A percentile compares a stretch with the other conserved stretches of the same genome.
These are phyloP conservation scores for Antitrichia curtipendula DNA, from an alignment of 225 moss, liverwort and hornwort species.

Conservation along the genomic window DNA sequence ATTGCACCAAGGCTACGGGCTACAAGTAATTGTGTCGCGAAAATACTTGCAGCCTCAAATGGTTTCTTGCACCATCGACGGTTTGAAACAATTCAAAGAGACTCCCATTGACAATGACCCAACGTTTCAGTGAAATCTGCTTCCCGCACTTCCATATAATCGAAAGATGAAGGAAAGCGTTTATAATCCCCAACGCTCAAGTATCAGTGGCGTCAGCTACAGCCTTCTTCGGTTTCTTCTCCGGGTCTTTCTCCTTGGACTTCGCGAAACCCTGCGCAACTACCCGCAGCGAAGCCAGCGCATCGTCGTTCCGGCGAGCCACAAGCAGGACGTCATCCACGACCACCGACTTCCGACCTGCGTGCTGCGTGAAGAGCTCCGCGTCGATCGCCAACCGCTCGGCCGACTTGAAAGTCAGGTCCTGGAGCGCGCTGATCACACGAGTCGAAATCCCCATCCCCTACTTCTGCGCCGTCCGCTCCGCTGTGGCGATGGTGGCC, in stretches of 20 bases:
- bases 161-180: too few species aligned
- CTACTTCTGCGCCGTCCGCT: conserved; percentile 25
- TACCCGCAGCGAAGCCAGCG: conserved; percentile 19
- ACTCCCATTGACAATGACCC: background rate
- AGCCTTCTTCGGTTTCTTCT: conserved; percentile 38
- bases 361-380: conserved; percentile 46
- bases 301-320: conserved; percentile 42
- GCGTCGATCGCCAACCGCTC: conserved; percentile 34
- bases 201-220: conserved; percentile 3
- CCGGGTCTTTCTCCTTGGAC: conserved; percentile 28
- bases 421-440: conserved; percentile 34
- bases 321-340: conserved; percentile 38
- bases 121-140: background rate
- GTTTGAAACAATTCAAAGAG: background rate
- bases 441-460: conserved; percentile 30
- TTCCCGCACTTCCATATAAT: background rate
- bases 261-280: conserved; percentile 21
- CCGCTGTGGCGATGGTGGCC: conserved; percentile 30
- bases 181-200: background rate
- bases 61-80: background rate
- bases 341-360: conserved; percentile 36
- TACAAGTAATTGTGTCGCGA: background rate
- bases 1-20: background rate
- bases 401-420: conserved; percentile 26
- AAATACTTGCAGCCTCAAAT: background rate